Evolutionary conservation across 148 eudicot species (phyloP), one percentile per base, ranked within the genome.

Genomic region (Persicaria maculosa): DNA sequence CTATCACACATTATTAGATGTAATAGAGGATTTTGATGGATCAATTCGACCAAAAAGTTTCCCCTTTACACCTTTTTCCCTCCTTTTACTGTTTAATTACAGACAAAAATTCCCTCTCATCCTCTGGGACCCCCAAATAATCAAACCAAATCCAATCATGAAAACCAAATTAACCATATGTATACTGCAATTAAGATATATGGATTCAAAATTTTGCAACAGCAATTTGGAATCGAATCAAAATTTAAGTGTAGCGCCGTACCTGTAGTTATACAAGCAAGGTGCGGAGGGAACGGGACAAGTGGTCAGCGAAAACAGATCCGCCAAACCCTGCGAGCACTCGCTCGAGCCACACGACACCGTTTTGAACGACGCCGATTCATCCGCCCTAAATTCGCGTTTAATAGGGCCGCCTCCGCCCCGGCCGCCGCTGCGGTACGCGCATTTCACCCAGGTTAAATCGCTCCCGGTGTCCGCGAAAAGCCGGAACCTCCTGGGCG

Each of bases 401-500:
- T 47, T 46, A 3, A 71, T 71, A 71, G 53, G 73, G 5, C 12
- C 2, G 31, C 11, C 47, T 68, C 65, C 40, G 0, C 65, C 4
- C 0, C 12, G 50, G 0, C n/a, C 57, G 57, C 11, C 14, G n/a
- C 20, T 7, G 4, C 36, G 50, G 31, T 71, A 22, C 54, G 31
- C 36, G 84, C 96, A 90, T 7, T 75, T 72, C 78, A 83, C 85
- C 96, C 96, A 90, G 53, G 86, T 83, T 75, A 90, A 91, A 81
- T 90, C 96, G 62, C 87, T 83, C 22, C 89, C 96, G 68, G 92
- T 90, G 75, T 90, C 96, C 9, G 86, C 92, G 40, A 86, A 80
- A 44, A 90, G 86, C 68, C 80, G 85, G 75, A 88, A 84, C 69
- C 52, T 81, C 58, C 85, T 91, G 1, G 90, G 87, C 12, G 96